Percentiles rank a stretch among this genome's conserved stretches.
phyloP scores from a whole-genome alignment of 805 yeast genomes.

The Monosporozyma yasuniensis region DNA sequence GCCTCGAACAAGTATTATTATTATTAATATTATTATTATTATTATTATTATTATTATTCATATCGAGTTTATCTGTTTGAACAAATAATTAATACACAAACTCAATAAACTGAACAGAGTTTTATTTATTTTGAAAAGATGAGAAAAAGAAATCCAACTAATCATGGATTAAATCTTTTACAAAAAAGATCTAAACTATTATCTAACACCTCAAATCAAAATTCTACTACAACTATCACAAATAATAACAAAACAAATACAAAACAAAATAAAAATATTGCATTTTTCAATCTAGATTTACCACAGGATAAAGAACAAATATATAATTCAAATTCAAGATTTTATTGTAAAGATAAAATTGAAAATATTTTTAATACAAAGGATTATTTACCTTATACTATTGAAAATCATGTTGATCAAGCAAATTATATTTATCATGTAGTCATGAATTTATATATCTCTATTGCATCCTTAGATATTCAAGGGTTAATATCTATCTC shows the following conservation, averaged over 20 bases:
- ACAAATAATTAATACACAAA: too few relatives aligned
- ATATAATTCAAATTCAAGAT: conserved; percentile 30
- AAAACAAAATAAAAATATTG: conserved; percentile 2
- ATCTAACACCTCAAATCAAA: background rate
- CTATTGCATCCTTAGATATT: conserved; percentile 64
- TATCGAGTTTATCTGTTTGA: too few relatives aligned
- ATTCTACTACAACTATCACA: background rate
- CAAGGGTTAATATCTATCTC: conserved; percentile 61
- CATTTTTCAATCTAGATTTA: conserved; percentile 41
- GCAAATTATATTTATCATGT: conserved; percentile 72
- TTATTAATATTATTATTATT: too few relatives aligned
- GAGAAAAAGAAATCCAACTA: background rate
- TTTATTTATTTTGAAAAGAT: too few relatives aligned
- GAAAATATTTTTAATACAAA: conserved; percentile 27
- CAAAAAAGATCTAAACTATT: background rate
- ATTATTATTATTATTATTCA: too few relatives aligned
- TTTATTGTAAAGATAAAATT: conserved; percentile 30
- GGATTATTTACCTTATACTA: conserved; percentile 58
- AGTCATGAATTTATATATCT: conserved; percentile 65
- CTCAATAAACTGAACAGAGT: too few relatives aligned
- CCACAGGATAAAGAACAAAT: conserved; percentile 31
- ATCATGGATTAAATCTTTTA: background rate
- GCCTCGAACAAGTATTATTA: background rate
- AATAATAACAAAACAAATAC: background rate
- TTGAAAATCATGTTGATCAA: conserved; percentile 62